A percentile compares a stretch with the other conserved stretches of the same genome.
phyloP scores from a whole-genome alignment of 441 rosid genomes.

The Eruca vesicaria region DNA sequence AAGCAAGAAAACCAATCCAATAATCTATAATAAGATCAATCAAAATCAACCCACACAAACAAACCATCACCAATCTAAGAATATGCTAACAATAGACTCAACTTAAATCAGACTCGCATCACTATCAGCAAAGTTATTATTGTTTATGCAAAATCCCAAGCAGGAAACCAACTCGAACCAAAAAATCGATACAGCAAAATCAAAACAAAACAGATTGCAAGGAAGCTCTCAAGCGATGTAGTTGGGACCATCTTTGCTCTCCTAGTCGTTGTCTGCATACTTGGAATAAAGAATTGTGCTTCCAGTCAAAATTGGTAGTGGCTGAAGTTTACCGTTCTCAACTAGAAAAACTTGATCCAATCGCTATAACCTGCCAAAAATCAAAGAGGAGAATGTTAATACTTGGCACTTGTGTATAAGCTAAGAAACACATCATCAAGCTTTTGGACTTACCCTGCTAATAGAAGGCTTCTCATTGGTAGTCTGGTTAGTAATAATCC shows the following conservation, averaged over 20 bases:
- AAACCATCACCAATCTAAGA: no score
- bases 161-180: no score
- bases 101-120: no score
- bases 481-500: conserved; percentile 80
- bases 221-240: no score
- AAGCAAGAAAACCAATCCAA: no score
- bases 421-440: background rate
- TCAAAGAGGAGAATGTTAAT: background rate
- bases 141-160: no score
- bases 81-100: no score
- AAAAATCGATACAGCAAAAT: no score
- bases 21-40: no score
- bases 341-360: conserved; percentile 82
- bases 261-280: conserved; percentile 88
- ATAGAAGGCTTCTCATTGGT: conserved; percentile 88
- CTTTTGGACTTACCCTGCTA: conserved; percentile 47
- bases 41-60: no score
- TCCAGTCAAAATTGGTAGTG: conserved; percentile 53
- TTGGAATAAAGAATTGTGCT: conserved; percentile 81
- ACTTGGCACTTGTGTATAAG: background rate
- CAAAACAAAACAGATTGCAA: no score
- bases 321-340: conserved; percentile 64
- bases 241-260: conserved; percentile 71
- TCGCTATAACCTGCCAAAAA: conserved; percentile 66
- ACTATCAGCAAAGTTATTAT: no score